Percentiles rank a stretch among this genome's conserved stretches.
These are phyloP conservation scores for Sanghuangporus baumii DNA, from an alignment of 1,284 basidiomycete species.

Conservation along the genomic window DNA sequence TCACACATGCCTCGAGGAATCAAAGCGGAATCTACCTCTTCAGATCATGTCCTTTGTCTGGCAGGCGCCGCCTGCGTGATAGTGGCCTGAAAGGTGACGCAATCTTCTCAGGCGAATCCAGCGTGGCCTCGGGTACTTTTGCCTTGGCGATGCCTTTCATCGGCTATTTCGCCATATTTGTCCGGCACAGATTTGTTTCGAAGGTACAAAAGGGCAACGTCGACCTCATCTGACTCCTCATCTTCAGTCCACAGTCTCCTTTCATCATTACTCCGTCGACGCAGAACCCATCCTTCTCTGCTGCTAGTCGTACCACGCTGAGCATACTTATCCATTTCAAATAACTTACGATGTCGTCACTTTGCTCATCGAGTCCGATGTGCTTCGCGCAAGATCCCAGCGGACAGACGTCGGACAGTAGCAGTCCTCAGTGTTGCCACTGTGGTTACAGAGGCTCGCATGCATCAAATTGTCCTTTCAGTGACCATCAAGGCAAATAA, in stretches of 20 bases:
- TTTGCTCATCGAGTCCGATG: neutral
- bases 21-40: neutral
- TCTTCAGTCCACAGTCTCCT: neutral
- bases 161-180: neutral
- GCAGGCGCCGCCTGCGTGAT: neutral
- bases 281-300: neutral
- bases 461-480: conserved; percentile 58
- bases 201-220: neutral
- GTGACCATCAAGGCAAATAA: conserved; percentile 26
- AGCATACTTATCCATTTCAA: neutral
- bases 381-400: neutral
- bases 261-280: neutral
- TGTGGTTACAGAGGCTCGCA: conserved; percentile 66
- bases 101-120: neutral
- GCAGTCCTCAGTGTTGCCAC: conserved; percentile 69
- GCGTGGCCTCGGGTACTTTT: neutral
- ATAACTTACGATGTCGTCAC: neutral
- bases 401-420: conserved; percentile 24
- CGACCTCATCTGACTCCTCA: neutral
- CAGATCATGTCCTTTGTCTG: neutral
- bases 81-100: neutral
- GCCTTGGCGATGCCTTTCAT: conserved; percentile 1
- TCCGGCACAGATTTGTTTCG: neutral
- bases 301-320: neutral
- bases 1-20: neutral